Percentiles rank a stretch among this genome's conserved stretches.
These are phyloP conservation scores for Phialophora verrucosa DNA, from an alignment of 2,329 filamentous ascomycete genomes.

Conservation along the genomic window DNA sequence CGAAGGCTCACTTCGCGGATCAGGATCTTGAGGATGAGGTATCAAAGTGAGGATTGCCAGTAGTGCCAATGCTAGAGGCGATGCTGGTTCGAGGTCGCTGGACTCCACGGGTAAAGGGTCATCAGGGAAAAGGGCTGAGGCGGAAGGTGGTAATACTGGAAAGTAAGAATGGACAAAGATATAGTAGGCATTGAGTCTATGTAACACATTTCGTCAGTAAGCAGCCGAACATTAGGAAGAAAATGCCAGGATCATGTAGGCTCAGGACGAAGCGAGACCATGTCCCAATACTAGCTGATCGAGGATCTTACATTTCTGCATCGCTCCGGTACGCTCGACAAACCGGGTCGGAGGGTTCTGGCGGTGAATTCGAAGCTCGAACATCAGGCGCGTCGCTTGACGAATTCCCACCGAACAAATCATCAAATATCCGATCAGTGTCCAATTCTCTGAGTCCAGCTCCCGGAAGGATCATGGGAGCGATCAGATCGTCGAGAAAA, in stretches of 20 bases:
- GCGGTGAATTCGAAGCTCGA: not conserved
- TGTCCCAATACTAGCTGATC: no score
- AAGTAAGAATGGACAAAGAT: conserved; percentile 28
- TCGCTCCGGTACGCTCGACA: conserved; percentile 12
- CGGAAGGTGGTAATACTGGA: conserved; percentile 23
- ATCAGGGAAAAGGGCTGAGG: conserved; percentile 8
- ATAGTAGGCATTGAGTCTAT: conserved; percentile 25
- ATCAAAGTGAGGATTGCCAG: conserved; percentile 22
- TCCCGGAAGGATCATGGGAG: conserved; percentile 24
- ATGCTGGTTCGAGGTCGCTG: conserved; percentile 19
- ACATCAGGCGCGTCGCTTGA: not conserved
- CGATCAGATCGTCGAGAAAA: conserved; percentile 22
- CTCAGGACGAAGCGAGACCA: no score
- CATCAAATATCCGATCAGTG: conserved; percentile 26
- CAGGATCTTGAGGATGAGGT: conserved; percentile 20
- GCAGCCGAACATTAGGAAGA: no score
- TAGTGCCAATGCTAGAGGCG: conserved; percentile 21
- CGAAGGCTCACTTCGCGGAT: conserved; percentile 13
- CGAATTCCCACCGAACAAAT: conserved; percentile 10
- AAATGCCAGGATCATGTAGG: no score
- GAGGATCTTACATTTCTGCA: not conserved
- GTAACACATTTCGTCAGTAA: no score
- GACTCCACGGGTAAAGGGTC: conserved; percentile 9
- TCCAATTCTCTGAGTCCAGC: conserved; percentile 20
- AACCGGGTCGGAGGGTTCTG: not conserved